Evolutionary conservation across 1,139 yeast genomes (phyloP), one percentile per base, ranked within the genome.

Genomic region (Candida sp.): DNA sequence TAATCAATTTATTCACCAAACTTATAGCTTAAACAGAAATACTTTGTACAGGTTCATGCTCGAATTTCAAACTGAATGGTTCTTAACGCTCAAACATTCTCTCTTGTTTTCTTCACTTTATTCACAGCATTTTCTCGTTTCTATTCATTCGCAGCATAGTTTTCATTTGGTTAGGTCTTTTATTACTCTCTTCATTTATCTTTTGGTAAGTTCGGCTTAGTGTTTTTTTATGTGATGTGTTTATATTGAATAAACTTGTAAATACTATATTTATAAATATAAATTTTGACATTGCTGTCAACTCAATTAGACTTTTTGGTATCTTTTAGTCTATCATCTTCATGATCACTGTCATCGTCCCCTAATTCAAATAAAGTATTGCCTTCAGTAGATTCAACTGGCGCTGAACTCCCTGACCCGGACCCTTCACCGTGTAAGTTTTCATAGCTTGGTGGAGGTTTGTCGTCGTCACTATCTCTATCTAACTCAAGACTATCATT

Each of bases 321-420:
- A 35, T 47, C 46, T 42, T 51, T 57, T 41, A 67, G 55, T 46
- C 72, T 58, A 47, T 65, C 69, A 51, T 68, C 73, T 40, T 54
- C 53, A 36, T 58, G 60, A 37, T 51, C 53, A 30, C 58, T 62
- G 39, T 63, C 58, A 36, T 61, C 70, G 22, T 63, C 72, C 5
- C 73, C 74, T 38, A 69, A 59, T 41, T 69, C 74, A 52, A 70
- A 69, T 34, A 70, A 58, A 1, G 73, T 68, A 38, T 59, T 64
- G 25, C 60, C 55, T 30, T 52, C 55, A 15, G 44, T 45, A 12
- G 44, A 41, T 23, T 41, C 51, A 43, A 37, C 36, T 12, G 40
- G 50, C 38, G 43, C 39, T 27, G 38, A 23, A 15, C 19, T 15
- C 11, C 29, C 29, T 37, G 35, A 45, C 34, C 25, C 21, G 35